Conservation (phyloP, 2,329 filamentous ascomycete species). For the Colletotrichum sp. region DNA sequence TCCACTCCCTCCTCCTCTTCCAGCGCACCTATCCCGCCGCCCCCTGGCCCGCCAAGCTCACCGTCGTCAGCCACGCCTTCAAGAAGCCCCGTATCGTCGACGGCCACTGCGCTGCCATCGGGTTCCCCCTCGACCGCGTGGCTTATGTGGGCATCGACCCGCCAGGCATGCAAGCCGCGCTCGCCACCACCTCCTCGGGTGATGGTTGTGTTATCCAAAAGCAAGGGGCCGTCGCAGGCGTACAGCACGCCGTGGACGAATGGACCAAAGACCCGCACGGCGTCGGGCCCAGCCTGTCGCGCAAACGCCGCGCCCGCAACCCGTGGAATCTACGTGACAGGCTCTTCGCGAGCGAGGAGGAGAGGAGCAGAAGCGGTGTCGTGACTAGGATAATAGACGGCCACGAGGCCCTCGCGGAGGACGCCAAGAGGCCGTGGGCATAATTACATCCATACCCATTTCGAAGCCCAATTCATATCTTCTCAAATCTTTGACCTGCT, state of each 20-base stretch:
- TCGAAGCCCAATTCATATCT: background rate
- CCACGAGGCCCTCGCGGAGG: constrained; percentile 45
- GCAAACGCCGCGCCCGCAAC: constrained; percentile 56
- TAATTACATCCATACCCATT: background rate
- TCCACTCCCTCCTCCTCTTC: constrained; percentile 71
- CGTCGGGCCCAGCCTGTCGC: constrained; percentile 44
- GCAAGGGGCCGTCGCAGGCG: constrained; percentile 45
- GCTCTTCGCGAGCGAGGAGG: constrained; percentile 44
- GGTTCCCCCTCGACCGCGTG: constrained; percentile 51
- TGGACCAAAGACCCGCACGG: constrained; percentile 62
- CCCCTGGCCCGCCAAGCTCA: constrained; percentile 63
- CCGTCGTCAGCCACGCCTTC: constrained; percentile 73
- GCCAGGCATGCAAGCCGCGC: constrained; percentile 43
- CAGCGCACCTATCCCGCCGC: constrained; percentile 53
- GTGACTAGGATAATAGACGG: constrained; percentile 36
- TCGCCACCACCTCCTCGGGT: background rate
- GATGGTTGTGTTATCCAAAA: constrained; percentile 32
- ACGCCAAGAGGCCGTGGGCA: constrained; percentile 45
- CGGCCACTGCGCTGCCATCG: constrained; percentile 68
- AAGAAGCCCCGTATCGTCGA: constrained; percentile 68
- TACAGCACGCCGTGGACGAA: constrained; percentile 46
- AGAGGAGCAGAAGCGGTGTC: constrained; percentile 41
- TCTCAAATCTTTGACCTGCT: constrained; percentile 32
- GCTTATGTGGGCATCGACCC: constrained; percentile 70
- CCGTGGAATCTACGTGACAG: constrained; percentile 50